Evolutionary conservation across 192 early-diverging fungal genomes (phyloP).

Genomic region (Coemansia sp.): DNA sequence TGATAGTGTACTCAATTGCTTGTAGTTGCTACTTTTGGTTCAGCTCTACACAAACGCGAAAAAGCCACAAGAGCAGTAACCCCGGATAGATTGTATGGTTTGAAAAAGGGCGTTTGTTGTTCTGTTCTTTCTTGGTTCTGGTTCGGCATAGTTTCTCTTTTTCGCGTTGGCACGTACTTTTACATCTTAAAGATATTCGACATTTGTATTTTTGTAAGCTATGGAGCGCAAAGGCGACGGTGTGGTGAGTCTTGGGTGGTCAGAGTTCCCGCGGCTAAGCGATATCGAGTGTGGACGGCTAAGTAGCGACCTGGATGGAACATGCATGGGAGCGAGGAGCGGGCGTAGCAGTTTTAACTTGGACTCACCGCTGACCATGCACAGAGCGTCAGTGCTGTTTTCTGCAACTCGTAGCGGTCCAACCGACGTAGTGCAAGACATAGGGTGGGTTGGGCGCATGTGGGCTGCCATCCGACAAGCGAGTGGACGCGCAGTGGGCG

Average conservation of each 20-base stretch:
- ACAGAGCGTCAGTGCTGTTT: background rate
- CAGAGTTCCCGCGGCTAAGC: conserved; percentile 4
- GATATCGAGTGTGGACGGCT: background rate
- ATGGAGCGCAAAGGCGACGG: background rate
- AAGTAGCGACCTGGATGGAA: background rate
- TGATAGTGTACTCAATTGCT: too few relatives aligned
- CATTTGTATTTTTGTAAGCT: background rate
- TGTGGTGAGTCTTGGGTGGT: background rate
- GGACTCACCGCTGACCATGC: conserved; percentile 3
- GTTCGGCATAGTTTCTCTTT: background rate
- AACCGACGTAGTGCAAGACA: too few relatives aligned
- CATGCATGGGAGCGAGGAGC: background rate
- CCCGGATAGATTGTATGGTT: too few relatives aligned
- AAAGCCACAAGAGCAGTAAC: too few relatives aligned
- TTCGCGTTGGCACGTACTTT: background rate
- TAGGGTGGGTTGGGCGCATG: background rate
- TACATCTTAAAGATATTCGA: background rate
- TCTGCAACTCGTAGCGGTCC: background rate
- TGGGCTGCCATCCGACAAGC: background rate
- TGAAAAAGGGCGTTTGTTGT: too few relatives aligned
- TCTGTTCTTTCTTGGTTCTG: background rate
- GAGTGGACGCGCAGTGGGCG: background rate
- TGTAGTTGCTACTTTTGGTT: too few relatives aligned
- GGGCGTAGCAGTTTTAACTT: background rate
- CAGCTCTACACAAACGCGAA: too few relatives aligned